Conservation (phyloP, 1,139 yeast species). For the Protomyces gravidus region DNA sequence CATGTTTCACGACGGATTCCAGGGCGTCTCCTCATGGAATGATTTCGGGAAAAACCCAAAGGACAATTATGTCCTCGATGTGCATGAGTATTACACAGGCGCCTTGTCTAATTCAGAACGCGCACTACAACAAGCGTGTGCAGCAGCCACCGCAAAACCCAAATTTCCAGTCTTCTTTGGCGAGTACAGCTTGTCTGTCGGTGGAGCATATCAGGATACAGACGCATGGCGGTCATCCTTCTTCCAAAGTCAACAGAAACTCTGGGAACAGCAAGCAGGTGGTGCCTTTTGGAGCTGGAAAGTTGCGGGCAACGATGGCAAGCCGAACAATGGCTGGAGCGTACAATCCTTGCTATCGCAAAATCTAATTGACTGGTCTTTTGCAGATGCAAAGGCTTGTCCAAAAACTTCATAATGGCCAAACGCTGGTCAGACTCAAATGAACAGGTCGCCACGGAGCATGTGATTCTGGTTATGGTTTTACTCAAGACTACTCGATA, state of each 20-base stretch:
- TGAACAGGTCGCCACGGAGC: too few species aligned
- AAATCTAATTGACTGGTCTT: background rate
- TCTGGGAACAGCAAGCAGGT: constrained; percentile 33
- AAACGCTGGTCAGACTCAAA: too few species aligned
- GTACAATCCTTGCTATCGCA: constrained; percentile 3
- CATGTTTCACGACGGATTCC: constrained; percentile 26
- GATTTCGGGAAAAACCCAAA: constrained; percentile 15
- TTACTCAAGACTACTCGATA: too few species aligned
- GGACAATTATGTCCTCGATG: constrained; percentile 23
- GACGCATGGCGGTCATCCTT: constrained; percentile 36
- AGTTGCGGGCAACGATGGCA: constrained; percentile 4
- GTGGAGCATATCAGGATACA: constrained; percentile 19
- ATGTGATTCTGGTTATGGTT: too few species aligned
- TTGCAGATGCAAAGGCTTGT: background rate
- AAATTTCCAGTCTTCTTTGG: constrained; percentile 20
- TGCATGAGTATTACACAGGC: constrained; percentile 22
- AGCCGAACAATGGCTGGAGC: constrained; percentile 25
- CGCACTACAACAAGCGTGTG: constrained; percentile 11
- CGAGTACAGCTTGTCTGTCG: constrained; percentile 16
- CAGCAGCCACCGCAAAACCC: background rate
- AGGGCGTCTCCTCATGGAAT: constrained; percentile 6
- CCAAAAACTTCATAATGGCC: background rate
- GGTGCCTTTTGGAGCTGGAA: constrained; percentile 23
- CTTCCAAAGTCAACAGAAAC: constrained; percentile 44
- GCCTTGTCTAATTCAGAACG: background rate